A percentile compares a stretch with the other conserved stretches of the same genome.
Conservation (phyloP, 495 filamentous ascomycete genomes). For the Xylaria longipes region DNA sequence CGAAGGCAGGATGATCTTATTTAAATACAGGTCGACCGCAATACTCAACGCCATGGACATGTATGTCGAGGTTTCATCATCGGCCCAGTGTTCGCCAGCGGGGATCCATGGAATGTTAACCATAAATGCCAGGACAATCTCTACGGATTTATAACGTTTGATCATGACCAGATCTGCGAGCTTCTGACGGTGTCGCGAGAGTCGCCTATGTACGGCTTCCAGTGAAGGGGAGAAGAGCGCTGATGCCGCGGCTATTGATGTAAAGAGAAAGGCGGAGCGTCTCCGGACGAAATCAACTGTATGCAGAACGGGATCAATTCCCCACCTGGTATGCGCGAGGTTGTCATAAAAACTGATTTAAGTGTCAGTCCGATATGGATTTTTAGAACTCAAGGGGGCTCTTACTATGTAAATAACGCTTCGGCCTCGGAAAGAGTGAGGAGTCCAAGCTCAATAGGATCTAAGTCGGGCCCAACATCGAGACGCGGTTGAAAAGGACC, state of each 20-base stretch:
- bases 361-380: conserved; percentile 11
- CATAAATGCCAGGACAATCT: conserved; percentile 77
- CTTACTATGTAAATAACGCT: conserved; percentile 68
- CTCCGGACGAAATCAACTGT: conserved; percentile 67
- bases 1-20: conserved; percentile 68
- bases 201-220: conserved; percentile 65
- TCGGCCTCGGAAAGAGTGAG: conserved; percentile 67
- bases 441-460: conserved; percentile 71
- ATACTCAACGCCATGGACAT: conserved; percentile 72
- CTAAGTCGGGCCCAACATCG: conserved; percentile 66
- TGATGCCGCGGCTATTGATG: conserved; percentile 69
- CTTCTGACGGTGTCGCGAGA: conserved; percentile 67
- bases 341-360: conserved; percentile 67
- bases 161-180: conserved; percentile 66
- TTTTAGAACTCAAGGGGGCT: neutral
- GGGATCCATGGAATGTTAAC: conserved; percentile 81
- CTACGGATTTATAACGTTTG: conserved; percentile 67
- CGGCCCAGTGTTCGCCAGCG: conserved; percentile 68
- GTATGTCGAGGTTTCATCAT: conserved; percentile 76
- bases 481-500: conserved; percentile 63
- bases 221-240: conserved; percentile 69
- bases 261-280: conserved; percentile 73
- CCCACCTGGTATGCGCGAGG: conserved; percentile 77
- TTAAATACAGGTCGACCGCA: conserved; percentile 70
- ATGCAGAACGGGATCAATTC: conserved; percentile 69